Conservation (phyloP, 2,329 filamentous ascomycete species). For the Phialophora verrucosa region DNA sequence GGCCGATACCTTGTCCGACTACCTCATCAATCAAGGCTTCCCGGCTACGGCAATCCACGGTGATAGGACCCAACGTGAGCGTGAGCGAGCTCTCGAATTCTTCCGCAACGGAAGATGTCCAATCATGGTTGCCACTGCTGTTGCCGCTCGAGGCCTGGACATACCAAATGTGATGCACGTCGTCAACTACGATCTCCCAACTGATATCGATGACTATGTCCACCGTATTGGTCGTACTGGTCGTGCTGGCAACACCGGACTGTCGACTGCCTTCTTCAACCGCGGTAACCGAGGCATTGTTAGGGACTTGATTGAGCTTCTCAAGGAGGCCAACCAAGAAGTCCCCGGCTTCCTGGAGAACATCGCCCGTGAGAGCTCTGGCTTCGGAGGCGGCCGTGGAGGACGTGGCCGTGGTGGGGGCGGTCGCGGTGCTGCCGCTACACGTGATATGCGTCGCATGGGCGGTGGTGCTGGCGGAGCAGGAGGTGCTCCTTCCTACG, state of each 20-base stretch:
- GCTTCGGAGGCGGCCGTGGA: conserved; percentile 73
- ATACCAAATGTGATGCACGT: conserved; percentile 97
- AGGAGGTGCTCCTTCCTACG: conserved; percentile 45
- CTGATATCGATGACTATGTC: conserved; percentile 98
- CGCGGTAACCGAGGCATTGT: conserved; percentile 98
- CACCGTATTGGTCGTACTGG: conserved; percentile 99
- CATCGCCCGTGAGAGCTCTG: conserved; percentile 90
- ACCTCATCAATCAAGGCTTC: conserved; percentile 98
- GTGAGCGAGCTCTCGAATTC: conserved; percentile 96
- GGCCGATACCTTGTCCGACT: conserved; percentile 96
- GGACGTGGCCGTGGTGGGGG: conserved; percentile 74
- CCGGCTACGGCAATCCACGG: conserved; percentile 98
- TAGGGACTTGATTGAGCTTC: conserved; percentile 91
- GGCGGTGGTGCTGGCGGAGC: conserved; percentile 45
- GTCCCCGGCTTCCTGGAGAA: conserved; percentile 93
- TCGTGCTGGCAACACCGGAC: conserved; percentile 98
- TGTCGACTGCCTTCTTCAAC: conserved; percentile 99
- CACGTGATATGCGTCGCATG: conserved; percentile 88
- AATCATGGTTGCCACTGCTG: conserved; percentile 94
- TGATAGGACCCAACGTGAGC: conserved; percentile 97
- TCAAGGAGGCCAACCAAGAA: conserved; percentile 99
- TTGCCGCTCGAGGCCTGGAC: conserved; percentile 84
- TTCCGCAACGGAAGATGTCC: conserved; percentile 96
- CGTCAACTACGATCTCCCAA: conserved; percentile 99
- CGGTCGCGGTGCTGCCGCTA: conserved; percentile 66